Conservation (phyloP, 139 green algal species). For the Ettlia oleoabundans region DNA sequence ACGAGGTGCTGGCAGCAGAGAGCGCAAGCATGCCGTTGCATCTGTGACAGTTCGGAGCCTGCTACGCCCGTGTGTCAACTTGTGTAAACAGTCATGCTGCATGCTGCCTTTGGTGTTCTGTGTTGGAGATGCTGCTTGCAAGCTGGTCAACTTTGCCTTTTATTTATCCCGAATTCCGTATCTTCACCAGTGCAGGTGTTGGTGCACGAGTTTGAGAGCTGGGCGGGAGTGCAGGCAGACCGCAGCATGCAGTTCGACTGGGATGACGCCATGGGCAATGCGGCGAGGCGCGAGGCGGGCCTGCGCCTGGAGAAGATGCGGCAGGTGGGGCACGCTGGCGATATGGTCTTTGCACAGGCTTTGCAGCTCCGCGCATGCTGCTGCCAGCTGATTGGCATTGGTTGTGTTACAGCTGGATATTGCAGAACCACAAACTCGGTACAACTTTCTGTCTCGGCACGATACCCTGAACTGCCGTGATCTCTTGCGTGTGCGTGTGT, state of each 20-base stretch:
- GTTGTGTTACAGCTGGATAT: neutral
- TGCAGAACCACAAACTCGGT: neutral
- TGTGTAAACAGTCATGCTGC: too few species aligned
- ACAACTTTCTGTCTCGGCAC: too few species aligned
- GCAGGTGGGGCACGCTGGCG: constrained; percentile 22
- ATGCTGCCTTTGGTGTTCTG: too few species aligned
- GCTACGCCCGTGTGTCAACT: too few species aligned
- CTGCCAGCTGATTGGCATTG: neutral
- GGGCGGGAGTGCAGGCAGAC: constrained; percentile 71
- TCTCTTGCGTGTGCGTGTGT: neutral
- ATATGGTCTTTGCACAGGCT: neutral
- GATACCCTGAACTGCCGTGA: too few species aligned
- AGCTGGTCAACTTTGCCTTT: neutral
- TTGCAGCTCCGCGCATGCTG: neutral
- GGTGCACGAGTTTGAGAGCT: constrained; percentile 75
- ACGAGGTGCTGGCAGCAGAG: constrained; percentile 18
- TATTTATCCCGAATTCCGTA: neutral
- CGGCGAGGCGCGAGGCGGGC: constrained; percentile 63
- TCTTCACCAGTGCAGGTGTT: constrained; percentile 52
- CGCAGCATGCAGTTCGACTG: constrained; percentile 73
- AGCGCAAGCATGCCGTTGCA: neutral
- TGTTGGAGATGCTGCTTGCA: too few species aligned
- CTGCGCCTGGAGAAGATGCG: constrained; percentile 72
- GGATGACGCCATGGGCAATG: constrained; percentile 75
- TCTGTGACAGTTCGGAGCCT: too few species aligned